These are phyloP conservation scores for Penicillium sp. DNA, from an alignment of 2,329 filamentous ascomycete species.

Conservation along the genomic window DNA sequence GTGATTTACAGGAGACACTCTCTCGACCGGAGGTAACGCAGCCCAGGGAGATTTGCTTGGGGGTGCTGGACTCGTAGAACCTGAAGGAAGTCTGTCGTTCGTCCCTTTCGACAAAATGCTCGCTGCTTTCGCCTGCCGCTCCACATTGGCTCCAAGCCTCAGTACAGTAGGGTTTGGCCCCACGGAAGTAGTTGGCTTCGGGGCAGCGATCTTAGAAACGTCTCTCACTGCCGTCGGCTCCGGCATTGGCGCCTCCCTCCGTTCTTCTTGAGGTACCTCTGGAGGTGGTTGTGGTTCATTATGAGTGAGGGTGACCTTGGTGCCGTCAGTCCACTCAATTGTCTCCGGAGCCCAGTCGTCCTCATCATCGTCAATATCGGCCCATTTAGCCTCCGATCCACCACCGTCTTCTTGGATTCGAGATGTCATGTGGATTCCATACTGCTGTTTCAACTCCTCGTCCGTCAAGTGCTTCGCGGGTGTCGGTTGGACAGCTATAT, in stretches of 20 bases:
- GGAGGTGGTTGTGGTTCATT: slow-evolving; percentile 27
- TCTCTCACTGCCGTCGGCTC: slow-evolving; percentile 25
- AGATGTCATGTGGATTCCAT: slow-evolving; percentile 63
- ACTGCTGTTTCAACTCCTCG: slow-evolving; percentile 64
- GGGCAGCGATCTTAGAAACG: slow-evolving; percentile 23
- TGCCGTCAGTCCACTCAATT: slow-evolving; percentile 66
- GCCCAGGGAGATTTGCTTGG: slow-evolving; percentile 91
- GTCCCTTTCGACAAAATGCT: slow-evolving; percentile 48
- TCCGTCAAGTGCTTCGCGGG: slow-evolving; percentile 63
- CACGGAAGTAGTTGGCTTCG: slow-evolving; percentile 43
- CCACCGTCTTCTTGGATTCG: slow-evolving; percentile 59
- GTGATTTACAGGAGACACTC: slow-evolving; percentile 64
- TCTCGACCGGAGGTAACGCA: slow-evolving; percentile 76
- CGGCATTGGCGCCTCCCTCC: slow-evolving; percentile 20
- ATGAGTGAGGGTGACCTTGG: slow-evolving; percentile 58
- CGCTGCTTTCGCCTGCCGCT: slow-evolving; percentile 44
- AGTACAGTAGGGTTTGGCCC: slow-evolving; percentile 50
- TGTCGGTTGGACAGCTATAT: slow-evolving; percentile 49
- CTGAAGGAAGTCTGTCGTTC: slow-evolving; percentile 51
- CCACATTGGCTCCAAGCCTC: slow-evolving; percentile 45
- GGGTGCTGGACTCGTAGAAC: slow-evolving; percentile 46
- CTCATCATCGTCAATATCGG: slow-evolving; percentile 65
- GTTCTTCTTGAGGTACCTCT: slow-evolving; percentile 21
- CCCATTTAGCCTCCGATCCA: slow-evolving; percentile 63
- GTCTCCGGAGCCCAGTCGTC: slow-evolving; percentile 65